A percentile compares a stretch with the other conserved stretches of the same genome.
These are phyloP conservation scores for Sesbania bispinosa DNA, from an alignment of 306 rosid genomes.

Conservation along the genomic window DNA sequence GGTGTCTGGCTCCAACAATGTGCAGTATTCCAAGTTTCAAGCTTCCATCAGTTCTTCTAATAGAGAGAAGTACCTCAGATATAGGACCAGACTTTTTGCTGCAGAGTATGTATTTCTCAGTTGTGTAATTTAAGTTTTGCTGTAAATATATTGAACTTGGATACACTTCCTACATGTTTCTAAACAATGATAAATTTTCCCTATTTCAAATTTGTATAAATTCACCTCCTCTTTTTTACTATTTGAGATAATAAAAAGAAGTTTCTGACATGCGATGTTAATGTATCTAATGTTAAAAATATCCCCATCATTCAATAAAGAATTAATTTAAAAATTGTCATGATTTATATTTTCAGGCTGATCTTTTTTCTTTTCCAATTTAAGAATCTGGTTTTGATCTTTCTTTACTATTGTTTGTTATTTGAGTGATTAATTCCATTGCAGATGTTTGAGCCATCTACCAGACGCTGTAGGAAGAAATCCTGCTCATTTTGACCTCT, in stretches of 20 bases:
- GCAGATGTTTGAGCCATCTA: conserved; percentile 89
- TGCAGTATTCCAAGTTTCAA: conserved; percentile 43
- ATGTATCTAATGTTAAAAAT: conserved; percentile 8
- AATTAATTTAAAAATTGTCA: too few relatives aligned
- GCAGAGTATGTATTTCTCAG: conserved; percentile 74
- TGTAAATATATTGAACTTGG: not conserved
- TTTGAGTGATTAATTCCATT: conserved; percentile 26
- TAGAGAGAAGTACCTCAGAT: conserved; percentile 93
- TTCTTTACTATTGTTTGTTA: not conserved
- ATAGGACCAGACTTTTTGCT: conserved; percentile 92
- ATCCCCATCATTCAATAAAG: too few relatives aligned
- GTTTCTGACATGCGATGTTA: not conserved
- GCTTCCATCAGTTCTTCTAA: conserved; percentile 43
- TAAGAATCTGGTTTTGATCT: not conserved
- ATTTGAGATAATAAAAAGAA: too few relatives aligned
- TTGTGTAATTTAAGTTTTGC: conserved; percentile 17
- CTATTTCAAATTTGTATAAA: not conserved
- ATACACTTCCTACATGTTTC: not conserved
- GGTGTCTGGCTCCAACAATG: conserved; percentile 62
- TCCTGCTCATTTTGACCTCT: conserved; percentile 87
- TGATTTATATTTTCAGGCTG: conserved; percentile 14
- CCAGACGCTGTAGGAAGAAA: conserved; percentile 87
- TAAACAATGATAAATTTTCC: not conserved
- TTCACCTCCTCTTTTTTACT: too few relatives aligned
- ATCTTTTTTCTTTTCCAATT: not conserved